Conservation (phyloP, 2,329 filamentous ascomycete species). For the Verticillium nonalfalfae region DNA sequence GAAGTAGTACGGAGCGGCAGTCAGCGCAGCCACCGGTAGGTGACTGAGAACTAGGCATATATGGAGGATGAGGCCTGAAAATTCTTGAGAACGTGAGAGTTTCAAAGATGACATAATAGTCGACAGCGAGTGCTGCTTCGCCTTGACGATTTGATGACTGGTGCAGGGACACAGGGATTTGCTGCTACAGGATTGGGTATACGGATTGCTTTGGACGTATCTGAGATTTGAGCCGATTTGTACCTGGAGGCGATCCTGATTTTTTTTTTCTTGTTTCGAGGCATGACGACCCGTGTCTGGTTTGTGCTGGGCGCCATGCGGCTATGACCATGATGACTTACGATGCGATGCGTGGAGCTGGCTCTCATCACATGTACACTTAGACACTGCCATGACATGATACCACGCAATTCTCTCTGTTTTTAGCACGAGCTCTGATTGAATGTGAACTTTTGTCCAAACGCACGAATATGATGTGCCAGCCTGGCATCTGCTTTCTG, state of each 20-base stretch:
- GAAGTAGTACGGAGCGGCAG: conserved; percentile 45
- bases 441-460: not conserved
- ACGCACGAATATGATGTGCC: not conserved
- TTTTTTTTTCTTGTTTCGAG: not conserved
- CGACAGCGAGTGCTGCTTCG: not conserved
- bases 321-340: not conserved
- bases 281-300: not conserved
- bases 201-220: not conserved
- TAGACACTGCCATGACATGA: not conserved
- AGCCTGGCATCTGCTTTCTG: too few species aligned
- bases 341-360: not conserved
- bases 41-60: not conserved
- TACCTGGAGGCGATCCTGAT: not conserved
- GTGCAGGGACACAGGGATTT: not conserved
- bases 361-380: not conserved
- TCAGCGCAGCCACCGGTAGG: conserved; percentile 20
- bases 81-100: not conserved
- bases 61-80: too few species aligned
- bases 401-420: not conserved
- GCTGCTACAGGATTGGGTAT: not conserved
- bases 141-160: not conserved
- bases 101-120: not conserved
- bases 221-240: not conserved
- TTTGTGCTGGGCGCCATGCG: not conserved
- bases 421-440: not conserved